A percentile compares a stretch with the other conserved stretches of the same genome.
Conservation (phyloP, 2,329 filamentous ascomycete genomes). For the Cephalotrichum gorgonifer region DNA sequence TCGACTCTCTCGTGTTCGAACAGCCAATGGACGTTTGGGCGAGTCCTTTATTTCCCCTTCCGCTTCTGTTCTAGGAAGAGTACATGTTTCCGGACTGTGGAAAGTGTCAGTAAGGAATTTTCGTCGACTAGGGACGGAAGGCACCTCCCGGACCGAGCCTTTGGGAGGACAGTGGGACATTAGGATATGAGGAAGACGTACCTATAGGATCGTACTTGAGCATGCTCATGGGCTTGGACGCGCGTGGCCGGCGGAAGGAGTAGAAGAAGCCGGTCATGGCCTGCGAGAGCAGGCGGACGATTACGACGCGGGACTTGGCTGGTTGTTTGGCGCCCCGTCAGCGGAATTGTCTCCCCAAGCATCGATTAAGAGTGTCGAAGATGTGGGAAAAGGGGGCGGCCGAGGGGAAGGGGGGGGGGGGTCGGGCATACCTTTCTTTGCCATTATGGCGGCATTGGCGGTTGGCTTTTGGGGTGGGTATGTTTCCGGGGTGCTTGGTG, state of each 20-base stretch:
- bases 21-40: neutral
- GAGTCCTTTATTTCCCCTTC: conserved; percentile 44
- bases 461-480: too few relatives aligned
- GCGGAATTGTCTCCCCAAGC: neutral
- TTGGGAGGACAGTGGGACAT: neutral
- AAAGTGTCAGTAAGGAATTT: neutral
- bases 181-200: conserved; percentile 36
- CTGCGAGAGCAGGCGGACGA: conserved; percentile 94
- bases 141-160: neutral
- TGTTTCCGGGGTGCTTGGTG: too few relatives aligned
- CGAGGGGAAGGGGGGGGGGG: neutral
- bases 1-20: neutral
- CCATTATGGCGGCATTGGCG: conserved; percentile 16
- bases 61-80: conserved; percentile 91
- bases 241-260: conserved; percentile 74
- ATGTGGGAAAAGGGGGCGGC: neutral
- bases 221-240: conserved; percentile 82
- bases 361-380: neutral
- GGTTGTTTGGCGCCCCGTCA: conserved; percentile 6
- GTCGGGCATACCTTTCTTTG: conserved; percentile 21
- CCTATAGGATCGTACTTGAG: conserved; percentile 97
- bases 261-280: conserved; percentile 98
- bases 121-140: too few relatives aligned
- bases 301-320: conserved; percentile 87
- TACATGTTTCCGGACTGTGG: conserved; percentile 80